Evolutionary conservation across 1,139 yeast species (phyloP).

Genomic region (Hemisphaericaspora xylanilytica): DNA sequence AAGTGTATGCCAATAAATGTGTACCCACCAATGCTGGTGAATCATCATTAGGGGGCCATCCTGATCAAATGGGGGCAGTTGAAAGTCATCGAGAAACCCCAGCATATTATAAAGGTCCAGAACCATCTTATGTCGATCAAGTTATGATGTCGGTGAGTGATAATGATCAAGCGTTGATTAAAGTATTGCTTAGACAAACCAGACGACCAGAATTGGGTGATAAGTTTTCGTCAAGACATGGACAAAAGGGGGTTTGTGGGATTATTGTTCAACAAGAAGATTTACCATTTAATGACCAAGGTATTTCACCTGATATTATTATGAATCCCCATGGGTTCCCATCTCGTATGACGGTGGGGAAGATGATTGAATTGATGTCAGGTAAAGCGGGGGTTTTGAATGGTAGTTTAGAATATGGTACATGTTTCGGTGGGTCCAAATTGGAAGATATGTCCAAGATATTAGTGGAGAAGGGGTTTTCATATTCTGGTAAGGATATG

Average conservation of each 20-base stretch:
- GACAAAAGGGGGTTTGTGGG: slow-evolving; percentile 99
- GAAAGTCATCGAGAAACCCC: slow-evolving; percentile 88
- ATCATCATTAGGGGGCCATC: slow-evolving; percentile 52
- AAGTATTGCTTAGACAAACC: slow-evolving; percentile 89
- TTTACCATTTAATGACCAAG: slow-evolving; percentile 89
- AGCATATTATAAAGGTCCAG: slow-evolving; percentile 88
- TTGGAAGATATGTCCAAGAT: slow-evolving; percentile 95
- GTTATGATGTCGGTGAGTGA: slow-evolving; percentile 97
- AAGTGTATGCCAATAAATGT: slow-evolving; percentile 87
- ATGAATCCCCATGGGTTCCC: slow-evolving; percentile 99
- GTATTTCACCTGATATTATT: slow-evolving; percentile 89
- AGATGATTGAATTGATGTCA: slow-evolving; percentile 92
- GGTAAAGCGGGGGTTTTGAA: slow-evolving; percentile 97
- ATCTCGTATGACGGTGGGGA: slow-evolving; percentile 99
- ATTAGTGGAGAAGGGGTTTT: slow-evolving; percentile 87
- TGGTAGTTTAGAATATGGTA: slow-evolving; percentile 91
- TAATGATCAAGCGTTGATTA: slow-evolving; percentile 90
- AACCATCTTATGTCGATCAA: slow-evolving; percentile 91
- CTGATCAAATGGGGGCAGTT: slow-evolving; percentile 22
- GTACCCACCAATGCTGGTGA: slow-evolving; percentile 89
- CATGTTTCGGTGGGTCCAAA: slow-evolving; percentile 97
- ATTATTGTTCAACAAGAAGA: slow-evolving; percentile 96
- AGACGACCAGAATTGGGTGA: slow-evolving; percentile 98
- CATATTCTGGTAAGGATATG: slow-evolving; percentile 96
- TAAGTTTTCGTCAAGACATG: slow-evolving; percentile 94